Base-by-base conservation (phyloP, 169 alveolate genomes). In the Cyclospora cayetanensis region DNA sequence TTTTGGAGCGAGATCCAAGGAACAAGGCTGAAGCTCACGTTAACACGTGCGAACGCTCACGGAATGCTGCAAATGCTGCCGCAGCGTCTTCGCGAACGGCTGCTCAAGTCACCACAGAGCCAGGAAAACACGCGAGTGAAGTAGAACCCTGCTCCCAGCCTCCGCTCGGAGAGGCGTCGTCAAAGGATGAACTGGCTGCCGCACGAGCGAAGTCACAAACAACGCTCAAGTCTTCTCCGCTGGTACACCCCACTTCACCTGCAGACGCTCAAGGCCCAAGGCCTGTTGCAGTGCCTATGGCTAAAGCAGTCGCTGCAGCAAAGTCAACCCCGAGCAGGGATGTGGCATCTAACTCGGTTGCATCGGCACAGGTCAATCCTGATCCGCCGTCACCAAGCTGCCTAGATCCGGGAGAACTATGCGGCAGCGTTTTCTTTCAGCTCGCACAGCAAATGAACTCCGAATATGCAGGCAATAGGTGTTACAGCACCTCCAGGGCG, bases 51-150 rank as follows among this genome's bases (percentile, higher is more conserved):
- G 60, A 22, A 22, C 25, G 25, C 60, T 22, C 60, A 46, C 60
- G 20, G 25, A 12, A 46, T 0, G 60, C 11, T 46, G 60, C 60
- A 12, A 1, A 60, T 70, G 83, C 55, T 1, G 77, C 77, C 25
- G 83, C 83, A 70, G 83, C 77, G 31, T 42, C 46, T 68, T 42
- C 80, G 3, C 65, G 63, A 72, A 37, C 84, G 20, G 37, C 63
- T 20, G 37, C 84, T n/a, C n/a, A n/a, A n/a, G n/a, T n/a, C n/a
- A n/a, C n/a, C n/a, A n/a, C n/a, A n/a, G n/a, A n/a, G n/a, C n/a
- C n/a, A n/a, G n/a, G n/a, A n/a, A n/a, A n/a, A n/a, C n/a, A n/a
- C n/a, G n/a, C n/a, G n/a, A n/a, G n/a, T n/a, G n/a, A n/a, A n/a
- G n/a, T n/a, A n/a, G n/a, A n/a, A n/a, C n/a, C n/a, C n/a, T n/a